These are phyloP conservation scores for Neohortaea acidophila DNA, from an alignment of 495 filamentous ascomycete genomes.

Conservation along the genomic window DNA sequence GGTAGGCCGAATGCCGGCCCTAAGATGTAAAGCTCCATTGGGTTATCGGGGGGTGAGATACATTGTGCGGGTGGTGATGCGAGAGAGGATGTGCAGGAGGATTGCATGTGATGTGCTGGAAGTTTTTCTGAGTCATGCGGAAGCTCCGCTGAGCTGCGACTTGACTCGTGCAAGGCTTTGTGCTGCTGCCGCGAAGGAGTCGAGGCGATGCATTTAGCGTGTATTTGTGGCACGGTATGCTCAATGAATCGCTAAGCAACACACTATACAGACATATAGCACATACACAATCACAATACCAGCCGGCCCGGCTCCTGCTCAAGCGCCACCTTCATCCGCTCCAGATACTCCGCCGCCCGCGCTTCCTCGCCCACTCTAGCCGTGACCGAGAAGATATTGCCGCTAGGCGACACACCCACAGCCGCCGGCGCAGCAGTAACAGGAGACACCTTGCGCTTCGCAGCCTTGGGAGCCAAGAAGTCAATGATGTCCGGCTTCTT, in stretches of 20 bases:
- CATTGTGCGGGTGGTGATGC: no score
- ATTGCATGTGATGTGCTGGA: no score
- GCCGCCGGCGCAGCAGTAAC: constrained; percentile 12
- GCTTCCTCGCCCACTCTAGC: constrained; percentile 65
- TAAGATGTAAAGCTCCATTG: constrained; percentile 82
- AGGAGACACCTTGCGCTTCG: constrained; percentile 22
- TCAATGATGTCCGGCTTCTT: constrained; percentile 58
- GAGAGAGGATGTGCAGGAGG: no score
- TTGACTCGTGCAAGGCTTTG: no score
- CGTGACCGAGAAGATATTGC: constrained; percentile 65
- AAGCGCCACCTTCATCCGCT: constrained; percentile 64
- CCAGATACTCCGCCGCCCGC: constrained; percentile 64
- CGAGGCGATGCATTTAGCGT: no score
- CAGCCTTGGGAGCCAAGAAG: constrained; percentile 41
- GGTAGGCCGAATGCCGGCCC: constrained; percentile 76
- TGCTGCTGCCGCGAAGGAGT: no score
- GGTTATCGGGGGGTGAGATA: no score
- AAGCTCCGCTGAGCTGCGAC: no score
- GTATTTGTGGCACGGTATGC: no score
- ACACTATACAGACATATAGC: no score
- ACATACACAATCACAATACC: constrained; percentile 34
- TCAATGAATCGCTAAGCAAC: no score
- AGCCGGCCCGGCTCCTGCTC: constrained; percentile 70
- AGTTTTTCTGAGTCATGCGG: no score
- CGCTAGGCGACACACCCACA: constrained; percentile 29